Evolutionary conservation across 108 stramenopile species (phyloP).

Genomic region (Chaetoceros muelleri): DNA sequence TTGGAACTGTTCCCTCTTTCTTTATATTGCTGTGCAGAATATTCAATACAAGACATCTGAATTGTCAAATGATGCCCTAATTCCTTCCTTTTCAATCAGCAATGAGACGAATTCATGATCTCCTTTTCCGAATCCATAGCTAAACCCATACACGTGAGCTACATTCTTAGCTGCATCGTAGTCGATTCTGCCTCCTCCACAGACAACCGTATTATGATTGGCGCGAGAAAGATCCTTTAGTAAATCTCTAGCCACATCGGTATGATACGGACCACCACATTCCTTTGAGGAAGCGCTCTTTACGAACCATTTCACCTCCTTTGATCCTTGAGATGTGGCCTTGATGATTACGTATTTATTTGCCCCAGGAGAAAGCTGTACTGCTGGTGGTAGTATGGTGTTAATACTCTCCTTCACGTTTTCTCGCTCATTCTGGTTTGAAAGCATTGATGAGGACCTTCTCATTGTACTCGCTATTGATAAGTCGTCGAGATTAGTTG

Average conservation of each 20-base stretch:
- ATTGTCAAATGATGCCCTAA: constrained; percentile 12
- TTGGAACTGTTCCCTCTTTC: no score
- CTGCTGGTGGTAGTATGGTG: constrained; percentile 31
- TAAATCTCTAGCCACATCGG: constrained; percentile 51
- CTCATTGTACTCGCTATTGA: neutral
- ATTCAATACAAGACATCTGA: constrained; percentile 7
- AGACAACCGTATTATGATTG: constrained; percentile 18
- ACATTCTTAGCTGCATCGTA: constrained; percentile 11
- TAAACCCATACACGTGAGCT: constrained; percentile 56
- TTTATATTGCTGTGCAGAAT: no score
- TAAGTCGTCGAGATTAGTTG: neutral
- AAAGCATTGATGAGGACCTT: neutral
- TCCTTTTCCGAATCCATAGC: constrained; percentile 51
- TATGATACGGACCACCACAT: constrained; percentile 69
- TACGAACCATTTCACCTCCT: constrained; percentile 38
- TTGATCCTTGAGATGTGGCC: constrained; percentile 6
- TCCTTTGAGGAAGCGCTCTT: constrained; percentile 48
- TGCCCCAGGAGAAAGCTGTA: constrained; percentile 38
- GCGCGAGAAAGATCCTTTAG: constrained; percentile 25
- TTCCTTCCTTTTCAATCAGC: constrained; percentile 10
- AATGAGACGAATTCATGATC: constrained; percentile 24
- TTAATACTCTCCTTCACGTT: neutral
- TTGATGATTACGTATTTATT: constrained; percentile 62
- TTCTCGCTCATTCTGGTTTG: neutral
- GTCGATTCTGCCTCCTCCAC: constrained; percentile 65